Conservation (phyloP, 768 basidiomycete species). For the Goffeauzyma gilvescens region DNA sequence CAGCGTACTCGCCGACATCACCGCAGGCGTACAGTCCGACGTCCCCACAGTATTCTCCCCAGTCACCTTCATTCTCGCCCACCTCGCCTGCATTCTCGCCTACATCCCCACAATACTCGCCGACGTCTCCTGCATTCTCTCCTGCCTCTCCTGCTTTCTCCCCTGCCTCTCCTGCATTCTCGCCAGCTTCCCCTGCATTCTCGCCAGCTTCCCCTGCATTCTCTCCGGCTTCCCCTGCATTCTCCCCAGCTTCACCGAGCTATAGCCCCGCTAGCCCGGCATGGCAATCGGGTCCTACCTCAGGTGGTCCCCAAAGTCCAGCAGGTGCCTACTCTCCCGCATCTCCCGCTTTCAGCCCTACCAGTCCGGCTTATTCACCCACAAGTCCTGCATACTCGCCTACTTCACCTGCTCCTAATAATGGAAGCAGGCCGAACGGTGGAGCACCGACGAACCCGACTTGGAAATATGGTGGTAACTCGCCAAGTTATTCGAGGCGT, state of each 20-base stretch:
- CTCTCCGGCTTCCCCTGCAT: slow-evolving; percentile 64
- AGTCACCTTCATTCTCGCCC: slow-evolving; percentile 21
- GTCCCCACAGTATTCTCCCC: slow-evolving; percentile 23
- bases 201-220: slow-evolving; percentile 53
- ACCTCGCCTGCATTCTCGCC: slow-evolving; percentile 28
- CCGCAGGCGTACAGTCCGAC: slow-evolving; percentile 24
- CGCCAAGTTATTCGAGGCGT: slow-evolving; percentile 5
- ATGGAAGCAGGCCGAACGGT: background rate
- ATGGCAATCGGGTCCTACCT: slow-evolving; percentile 76
- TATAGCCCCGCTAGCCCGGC: slow-evolving; percentile 80
- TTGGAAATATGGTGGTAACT: slow-evolving; percentile 6
- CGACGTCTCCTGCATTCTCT: slow-evolving; percentile 37
- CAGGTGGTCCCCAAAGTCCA: slow-evolving; percentile 23
- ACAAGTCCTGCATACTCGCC: slow-evolving; percentile 3
- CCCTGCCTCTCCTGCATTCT: slow-evolving; percentile 75
- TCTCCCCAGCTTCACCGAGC: slow-evolving; percentile 65
- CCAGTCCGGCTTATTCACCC: slow-evolving; percentile 5
- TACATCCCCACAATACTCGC: slow-evolving; percentile 51
- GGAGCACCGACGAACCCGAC: slow-evolving; percentile 4
- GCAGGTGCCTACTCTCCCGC: slow-evolving; percentile 78
- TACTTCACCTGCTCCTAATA: slow-evolving; percentile 8
- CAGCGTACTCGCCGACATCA: slow-evolving; percentile 33
- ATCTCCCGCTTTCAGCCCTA: slow-evolving; percentile 46
- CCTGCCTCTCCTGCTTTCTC: slow-evolving; percentile 60
- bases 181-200: slow-evolving; percentile 59